Evolutionary conservation across 805 yeast species (phyloP).

Genomic region (Saccharomycopsis amapae): DNA sequence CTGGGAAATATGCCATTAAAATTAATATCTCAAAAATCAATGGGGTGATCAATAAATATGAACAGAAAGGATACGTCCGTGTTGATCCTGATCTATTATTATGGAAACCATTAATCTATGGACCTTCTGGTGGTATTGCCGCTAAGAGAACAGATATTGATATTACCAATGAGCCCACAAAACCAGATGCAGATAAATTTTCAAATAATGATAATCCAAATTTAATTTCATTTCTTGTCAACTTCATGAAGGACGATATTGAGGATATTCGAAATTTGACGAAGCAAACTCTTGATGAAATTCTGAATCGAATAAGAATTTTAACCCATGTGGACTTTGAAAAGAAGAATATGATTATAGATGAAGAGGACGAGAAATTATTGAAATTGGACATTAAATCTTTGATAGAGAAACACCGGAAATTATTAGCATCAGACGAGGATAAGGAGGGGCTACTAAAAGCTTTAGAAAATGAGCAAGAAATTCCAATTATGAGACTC

Average conservation of each 20-base stretch:
- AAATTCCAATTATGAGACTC: not conserved
- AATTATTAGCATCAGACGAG: not conserved
- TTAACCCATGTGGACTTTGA: conserved; percentile 22
- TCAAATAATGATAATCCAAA: conserved; percentile 6
- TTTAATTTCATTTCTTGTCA: conserved; percentile 49
- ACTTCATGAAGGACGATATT: conserved; percentile 62
- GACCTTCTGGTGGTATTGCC: conserved; percentile 81
- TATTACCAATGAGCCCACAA: conserved; percentile 27
- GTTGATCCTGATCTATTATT: conserved; percentile 49
- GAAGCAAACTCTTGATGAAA: conserved; percentile 44
- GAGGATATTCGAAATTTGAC: conserved; percentile 56
- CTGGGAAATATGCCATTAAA: conserved; percentile 45
- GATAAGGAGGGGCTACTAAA: not conserved
- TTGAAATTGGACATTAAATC: conserved; percentile 20
- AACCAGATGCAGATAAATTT: not conserved
- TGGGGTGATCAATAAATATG: conserved; percentile 42
- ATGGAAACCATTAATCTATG: conserved; percentile 81
- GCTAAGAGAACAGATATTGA: conserved; percentile 30
- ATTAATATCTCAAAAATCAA: conserved; percentile 42
- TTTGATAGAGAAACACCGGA: not conserved
- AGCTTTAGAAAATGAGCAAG: conserved; percentile 1
- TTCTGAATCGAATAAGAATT: conserved; percentile 29
- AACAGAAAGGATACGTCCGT: conserved; percentile 42
- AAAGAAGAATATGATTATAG: conserved; percentile 26
- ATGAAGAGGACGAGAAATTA: conserved; percentile 26